Evolutionary conservation across 169 alveolate species (phyloP).

Genomic region (Cryptosporidium baileyi): DNA sequence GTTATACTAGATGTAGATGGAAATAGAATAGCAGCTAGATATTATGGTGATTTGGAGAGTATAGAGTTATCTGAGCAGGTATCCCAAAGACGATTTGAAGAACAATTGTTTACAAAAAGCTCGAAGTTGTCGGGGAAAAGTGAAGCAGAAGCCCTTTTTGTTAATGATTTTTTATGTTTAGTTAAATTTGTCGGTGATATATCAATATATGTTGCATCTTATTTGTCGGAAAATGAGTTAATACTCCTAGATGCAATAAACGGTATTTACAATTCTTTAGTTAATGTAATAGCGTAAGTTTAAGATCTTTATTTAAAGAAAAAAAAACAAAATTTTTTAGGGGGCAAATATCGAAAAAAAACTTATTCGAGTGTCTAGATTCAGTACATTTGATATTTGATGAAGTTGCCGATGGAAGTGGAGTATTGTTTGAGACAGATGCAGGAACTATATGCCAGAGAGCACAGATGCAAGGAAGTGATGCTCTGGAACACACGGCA

Average conservation of each 20-base stretch:
- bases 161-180: conserved; percentile 37
- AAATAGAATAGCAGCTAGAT: conserved; percentile 36
- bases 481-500: conserved; percentile 42
- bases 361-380: conserved; percentile 40
- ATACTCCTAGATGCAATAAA: conserved; percentile 17
- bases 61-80: neutral
- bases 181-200: conserved; percentile 15
- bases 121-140: conserved; percentile 21
- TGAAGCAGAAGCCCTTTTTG: conserved; percentile 61
- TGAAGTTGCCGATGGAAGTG: conserved; percentile 60
- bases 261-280: conserved; percentile 28
- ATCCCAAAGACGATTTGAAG: conserved; percentile 32
- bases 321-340: neutral
- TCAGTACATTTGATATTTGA: conserved; percentile 31
- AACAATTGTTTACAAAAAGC: conserved; percentile 19
- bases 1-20: conserved; percentile 52
- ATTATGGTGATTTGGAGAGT: conserved; percentile 16
- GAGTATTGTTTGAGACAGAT: conserved; percentile 52
- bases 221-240: conserved; percentile 40
- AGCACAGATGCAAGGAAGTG: conserved; percentile 61
- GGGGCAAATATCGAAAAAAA: conserved; percentile 43
- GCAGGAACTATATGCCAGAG: conserved; percentile 57
- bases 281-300: conserved; percentile 45
- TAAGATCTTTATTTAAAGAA: neutral
- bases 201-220: conserved; percentile 36